Base-by-base conservation (phyloP, 352 stramenopile genomes). In the Pythium angustatum region DNA sequence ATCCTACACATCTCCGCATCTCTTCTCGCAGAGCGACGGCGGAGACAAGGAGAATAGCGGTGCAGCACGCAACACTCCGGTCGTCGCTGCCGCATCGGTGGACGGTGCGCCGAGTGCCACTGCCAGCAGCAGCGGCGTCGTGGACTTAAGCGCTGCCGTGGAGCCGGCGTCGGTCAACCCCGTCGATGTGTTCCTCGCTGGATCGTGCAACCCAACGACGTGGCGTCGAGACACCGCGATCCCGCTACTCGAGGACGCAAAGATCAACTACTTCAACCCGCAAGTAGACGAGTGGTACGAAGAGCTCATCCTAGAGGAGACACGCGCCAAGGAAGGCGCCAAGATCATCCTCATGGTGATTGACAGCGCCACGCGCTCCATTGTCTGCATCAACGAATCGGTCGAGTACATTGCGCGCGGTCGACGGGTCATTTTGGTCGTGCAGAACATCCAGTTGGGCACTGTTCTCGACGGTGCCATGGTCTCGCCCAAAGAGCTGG, bases 221-320 rank as follows among this genome's bases (percentile, higher is more conserved):
- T 97, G 90, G 90, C 75, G 90, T 19, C 71, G 69, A 15, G 88
- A 96, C 41, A 66, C 85, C 3, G 86, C 88, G 15, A 82, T 96
- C 15, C 90, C 90, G 15, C 52, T 91, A 40, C 78, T 97, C 11
- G 76, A 91, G 12, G 73, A 65, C 0, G 81, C 81, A 5, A 60
- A 70, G 22, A 81, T 97, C 43, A 76, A 71, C 19, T 97, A 89
- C 68, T 97, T 84, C 65, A 96, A 96, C 58, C 90, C 90, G 15
- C 90, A 97, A 61, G 88, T 97, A 31, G 88, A 96, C 60, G 86
- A 96, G 48, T 96, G 90, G 90, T 83, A 86, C 58, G 81, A 90
- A 22, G 85, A 91, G 55, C 83, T 96, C 50, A 88, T 96, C n/a
- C 51, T 77, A 38, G 73, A 95, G 49, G 90, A 97, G 62, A 78